Conservation (phyloP, 352 stramenopile species). For the Nothophytophthora sp. region DNA sequence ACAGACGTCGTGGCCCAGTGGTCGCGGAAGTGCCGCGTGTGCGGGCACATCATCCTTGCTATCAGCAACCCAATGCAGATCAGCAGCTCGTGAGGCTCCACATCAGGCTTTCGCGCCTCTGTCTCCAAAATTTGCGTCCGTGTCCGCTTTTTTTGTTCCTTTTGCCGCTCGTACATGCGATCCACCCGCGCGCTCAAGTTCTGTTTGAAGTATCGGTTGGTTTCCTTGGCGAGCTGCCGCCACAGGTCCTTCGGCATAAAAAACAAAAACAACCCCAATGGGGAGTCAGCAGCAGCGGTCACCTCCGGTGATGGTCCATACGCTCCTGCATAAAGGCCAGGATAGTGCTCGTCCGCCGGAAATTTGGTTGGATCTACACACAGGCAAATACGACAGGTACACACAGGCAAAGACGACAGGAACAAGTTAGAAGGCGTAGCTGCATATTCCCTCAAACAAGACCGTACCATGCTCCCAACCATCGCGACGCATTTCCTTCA, state of each 20-base stretch:
- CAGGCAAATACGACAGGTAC: no score
- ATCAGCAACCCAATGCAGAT: background rate
- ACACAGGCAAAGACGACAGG: no score
- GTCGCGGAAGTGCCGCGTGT: background rate
- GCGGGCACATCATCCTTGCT: background rate
- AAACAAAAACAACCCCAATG: constrained; percentile 12
- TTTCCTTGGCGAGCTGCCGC: constrained; percentile 4
- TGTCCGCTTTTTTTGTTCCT: background rate
- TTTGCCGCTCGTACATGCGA: background rate
- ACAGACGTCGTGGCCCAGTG: background rate
- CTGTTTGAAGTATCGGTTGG: constrained; percentile 3
- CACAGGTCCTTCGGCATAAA: constrained; percentile 10
- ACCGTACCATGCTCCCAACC: no score
- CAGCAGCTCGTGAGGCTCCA: background rate
- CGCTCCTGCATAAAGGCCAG: background rate
- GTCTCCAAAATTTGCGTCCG: background rate
- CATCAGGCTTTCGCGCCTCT: background rate
- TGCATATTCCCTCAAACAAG: no score
- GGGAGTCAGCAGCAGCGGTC: background rate
- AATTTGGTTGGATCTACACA: no score
- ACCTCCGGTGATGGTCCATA: background rate
- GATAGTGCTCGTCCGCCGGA: no score
- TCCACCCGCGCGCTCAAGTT: background rate
- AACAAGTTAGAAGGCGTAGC: no score
- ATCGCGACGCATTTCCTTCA: no score